Evolutionary conservation across 306 rosid species (phyloP), one percentile per base, ranked within the genome.

Genomic region (Castanopsis chinensis): DNA sequence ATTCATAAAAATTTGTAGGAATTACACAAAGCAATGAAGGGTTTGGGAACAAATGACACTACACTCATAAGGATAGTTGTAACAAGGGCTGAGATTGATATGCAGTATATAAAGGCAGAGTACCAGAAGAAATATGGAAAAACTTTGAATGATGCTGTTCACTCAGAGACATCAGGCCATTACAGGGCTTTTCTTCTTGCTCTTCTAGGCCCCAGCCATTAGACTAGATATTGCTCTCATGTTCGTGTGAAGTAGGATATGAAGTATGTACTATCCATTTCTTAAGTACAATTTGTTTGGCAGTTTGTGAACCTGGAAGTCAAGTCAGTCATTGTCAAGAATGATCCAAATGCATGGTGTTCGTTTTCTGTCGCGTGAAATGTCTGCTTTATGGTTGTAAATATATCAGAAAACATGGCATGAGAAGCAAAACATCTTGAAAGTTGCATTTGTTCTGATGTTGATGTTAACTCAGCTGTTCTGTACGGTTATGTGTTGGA

Each of bases 21-120:
- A 13, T 79, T 85, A 55, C 79, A 20, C 72, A 87, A 85, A 70
- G 76, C 90, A 4, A 87, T 85, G 87, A 85, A 85, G 74, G 86
- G 88, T 27, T n/a, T 87, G 76, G 90, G 90, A 8, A 87, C 90
- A 10, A 79, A 85, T 58, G 90, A 87, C 71, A n/a, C 65, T 0
- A 56, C 83, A 1, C 75, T 87, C 11, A 74, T 80, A n/a, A 76
- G 85, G 54, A 54, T 80, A 9, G 75, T 85, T 71, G 88, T 82
- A 69, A 76, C 90, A 30, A 84, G 88, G 68, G 68, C 85, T 33
- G 88, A 87, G 78, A 79, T 85, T 3, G 86, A 87, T 51, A 82
- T 87, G 90, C 86, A 79, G 69, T 85, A 82, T 73, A 80, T 87
- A 69, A 82, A 82, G 81, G 67, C 83, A 3, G 87, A 82, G 64